Evolutionary conservation across 148 eudicot genomes (phyloP).

Genomic region (Bassia scoparia): DNA sequence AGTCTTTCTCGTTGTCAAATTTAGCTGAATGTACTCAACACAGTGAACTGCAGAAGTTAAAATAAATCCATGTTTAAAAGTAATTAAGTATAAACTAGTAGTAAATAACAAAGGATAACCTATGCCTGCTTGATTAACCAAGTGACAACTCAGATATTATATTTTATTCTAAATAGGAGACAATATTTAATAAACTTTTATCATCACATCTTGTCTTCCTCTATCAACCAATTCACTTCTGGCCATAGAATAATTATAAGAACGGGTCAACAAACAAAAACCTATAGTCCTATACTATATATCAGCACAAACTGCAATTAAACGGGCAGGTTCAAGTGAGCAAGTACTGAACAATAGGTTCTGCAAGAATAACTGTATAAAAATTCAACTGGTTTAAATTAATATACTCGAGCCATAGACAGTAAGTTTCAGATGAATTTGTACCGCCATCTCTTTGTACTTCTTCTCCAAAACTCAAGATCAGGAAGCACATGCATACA

Average conservation of each 20-base stretch:
- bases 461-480: slow-evolving; percentile 89
- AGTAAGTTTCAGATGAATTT: slow-evolving; percentile 19
- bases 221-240: not conserved
- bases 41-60: slow-evolving; percentile 58
- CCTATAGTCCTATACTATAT: not conserved
- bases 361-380: not conserved
- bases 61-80: not conserved
- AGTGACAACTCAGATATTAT: too few relatives aligned
- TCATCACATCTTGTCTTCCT: not conserved
- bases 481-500: slow-evolving; percentile 99
- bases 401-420: slow-evolving; percentile 5
- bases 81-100: too few relatives aligned
- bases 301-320: not conserved
- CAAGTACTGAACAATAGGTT: not conserved
- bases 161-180: too few relatives aligned
- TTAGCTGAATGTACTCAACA: slow-evolving; percentile 96
- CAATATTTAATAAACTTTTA: too few relatives aligned
- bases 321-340: not conserved
- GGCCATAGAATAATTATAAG: not conserved
- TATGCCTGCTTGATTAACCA: not conserved
- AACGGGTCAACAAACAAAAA: not conserved
- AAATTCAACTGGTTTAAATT: not conserved
- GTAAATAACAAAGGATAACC: too few relatives aligned
- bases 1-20: slow-evolving; percentile 95
- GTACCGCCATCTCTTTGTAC: slow-evolving; percentile 89